phyloP scores from a whole-genome alignment of 257 asterid species.

The Ilex aquifolium region DNA sequence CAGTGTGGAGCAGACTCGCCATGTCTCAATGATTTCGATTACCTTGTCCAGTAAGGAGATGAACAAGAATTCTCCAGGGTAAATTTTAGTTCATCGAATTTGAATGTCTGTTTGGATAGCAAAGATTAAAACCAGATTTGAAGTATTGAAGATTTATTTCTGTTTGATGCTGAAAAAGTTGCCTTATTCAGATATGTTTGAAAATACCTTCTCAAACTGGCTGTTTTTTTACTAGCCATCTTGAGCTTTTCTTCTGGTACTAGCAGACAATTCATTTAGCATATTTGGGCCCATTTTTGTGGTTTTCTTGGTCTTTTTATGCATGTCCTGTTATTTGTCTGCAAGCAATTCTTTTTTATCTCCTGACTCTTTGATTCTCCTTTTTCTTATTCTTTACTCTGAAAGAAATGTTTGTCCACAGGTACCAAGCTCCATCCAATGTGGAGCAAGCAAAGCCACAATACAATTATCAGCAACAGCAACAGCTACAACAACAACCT shows the following conservation, averaged over 20 bases:
- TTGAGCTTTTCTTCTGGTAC: neutral
- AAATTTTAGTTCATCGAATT: constrained; percentile 6
- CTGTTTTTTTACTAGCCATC: neutral
- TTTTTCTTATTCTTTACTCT: constrained; percentile 1
- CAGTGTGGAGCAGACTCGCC: constrained; percentile 99
- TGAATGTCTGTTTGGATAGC: neutral
- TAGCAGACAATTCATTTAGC: too few species aligned
- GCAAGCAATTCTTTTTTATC: neutral
- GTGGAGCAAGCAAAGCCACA: constrained; percentile 50
- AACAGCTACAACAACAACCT: constrained; percentile 53
- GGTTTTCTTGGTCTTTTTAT: neutral
- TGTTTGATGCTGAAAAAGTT: neutral
- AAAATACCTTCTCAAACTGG: neutral
- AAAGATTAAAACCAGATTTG: neutral
- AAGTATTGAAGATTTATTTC: neutral
- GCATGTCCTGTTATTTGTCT: neutral
- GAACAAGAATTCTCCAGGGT: constrained; percentile 91
- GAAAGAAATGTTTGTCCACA: constrained; percentile 13
- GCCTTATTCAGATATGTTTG: neutral
- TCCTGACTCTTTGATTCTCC: neutral
- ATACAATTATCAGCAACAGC: constrained; percentile 52
- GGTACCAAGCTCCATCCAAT: constrained; percentile 80
- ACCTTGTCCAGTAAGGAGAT: constrained; percentile 76
- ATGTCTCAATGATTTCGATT: constrained; percentile 90
- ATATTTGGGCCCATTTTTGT: neutral